Conservation (phyloP, 2,329 filamentous ascomycete species). For the Phaeosphaeria sp. region DNA sequence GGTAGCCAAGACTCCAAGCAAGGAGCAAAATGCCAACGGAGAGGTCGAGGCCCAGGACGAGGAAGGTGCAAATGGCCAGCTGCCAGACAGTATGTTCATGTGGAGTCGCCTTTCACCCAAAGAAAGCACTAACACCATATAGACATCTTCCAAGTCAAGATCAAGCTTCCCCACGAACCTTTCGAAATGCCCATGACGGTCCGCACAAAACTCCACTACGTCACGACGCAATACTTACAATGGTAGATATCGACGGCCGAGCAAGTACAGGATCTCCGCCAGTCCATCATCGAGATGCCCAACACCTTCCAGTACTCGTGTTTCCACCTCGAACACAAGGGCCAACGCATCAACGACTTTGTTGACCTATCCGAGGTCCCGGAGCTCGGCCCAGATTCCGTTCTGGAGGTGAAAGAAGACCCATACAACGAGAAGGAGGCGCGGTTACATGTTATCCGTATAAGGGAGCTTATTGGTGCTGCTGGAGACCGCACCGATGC, state of each 20-base stretch:
- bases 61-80: constrained; percentile 35
- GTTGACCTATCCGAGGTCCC: constrained; percentile 88
- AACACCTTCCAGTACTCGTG: constrained; percentile 96
- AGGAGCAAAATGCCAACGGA: constrained; percentile 28
- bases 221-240: constrained; percentile 35
- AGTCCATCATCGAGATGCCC: constrained; percentile 93
- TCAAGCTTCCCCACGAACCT: constrained; percentile 81
- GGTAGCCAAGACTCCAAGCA: constrained; percentile 31
- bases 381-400: constrained; percentile 76
- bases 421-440: constrained; percentile 99
- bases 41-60: constrained; percentile 31
- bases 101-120: background rate
- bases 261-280: constrained; percentile 95
- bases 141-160: constrained; percentile 73
- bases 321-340: constrained; percentile 94
- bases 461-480: constrained; percentile 91
- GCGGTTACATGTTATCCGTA: constrained; percentile 88
- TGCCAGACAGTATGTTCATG: constrained; percentile 39
- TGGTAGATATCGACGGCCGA: constrained; percentile 85
- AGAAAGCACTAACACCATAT: constrained; percentile 11
- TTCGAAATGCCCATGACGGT: constrained; percentile 87
- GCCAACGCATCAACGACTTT: constrained; percentile 92
- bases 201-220: constrained; percentile 24
- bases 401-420: constrained; percentile 85
- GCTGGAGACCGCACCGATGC: constrained; percentile 87